Evolutionary conservation across 768 basidiomycete species (phyloP), one percentile per base, ranked within the genome.

Genomic region (Naganishia randhawae): DNA sequence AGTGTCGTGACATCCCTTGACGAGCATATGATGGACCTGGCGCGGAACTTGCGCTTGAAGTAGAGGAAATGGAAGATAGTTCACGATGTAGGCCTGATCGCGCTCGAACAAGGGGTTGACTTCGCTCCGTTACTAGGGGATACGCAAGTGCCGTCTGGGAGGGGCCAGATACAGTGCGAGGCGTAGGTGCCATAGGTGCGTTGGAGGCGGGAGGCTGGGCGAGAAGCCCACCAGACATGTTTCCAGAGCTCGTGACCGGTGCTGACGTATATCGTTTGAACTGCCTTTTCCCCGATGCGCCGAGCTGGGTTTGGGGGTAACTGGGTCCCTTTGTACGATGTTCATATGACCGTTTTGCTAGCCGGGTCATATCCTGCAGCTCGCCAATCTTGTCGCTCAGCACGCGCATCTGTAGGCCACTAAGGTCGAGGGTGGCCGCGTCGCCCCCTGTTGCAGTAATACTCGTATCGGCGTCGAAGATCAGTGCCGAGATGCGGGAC

Each of bases 401-500:
- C 14, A 61, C 57, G 22, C 57, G 57, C 37, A 61, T 41, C 39
- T 39, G 35, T 16, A 61, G 25, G 9, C 57, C 57, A 13, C 22
- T 9, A 6, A 61, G 57, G 29, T 61, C 57, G 8, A 61, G 17
- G 22, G 57, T 61, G 1, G 57, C 31, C 2, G 51, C 32, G 19
- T 22, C 45, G 45, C 45, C 45, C 25, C n/a, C 45, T 33, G 51
- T 16, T 10, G 29, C 51, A 9, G 5, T 31, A 1, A 17, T 7
- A 16, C 5, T 55, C 1, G 54, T 55, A 37, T 55, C 54, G 1
- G 33, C 54, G 22, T 37, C 57, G 17, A 61, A 61, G 14, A 61
- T 61, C 22, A 61, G 33, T n/a, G 57, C 57, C 57, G 35, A n/a
- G 57, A 61, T 61, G 29, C 57, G 57, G 13, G 57, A 61, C 41